Evolutionary conservation across 2,329 filamentous ascomycete species (phyloP), one percentile per base, ranked within the genome.

Genomic region (Epichloe typhina): DNA sequence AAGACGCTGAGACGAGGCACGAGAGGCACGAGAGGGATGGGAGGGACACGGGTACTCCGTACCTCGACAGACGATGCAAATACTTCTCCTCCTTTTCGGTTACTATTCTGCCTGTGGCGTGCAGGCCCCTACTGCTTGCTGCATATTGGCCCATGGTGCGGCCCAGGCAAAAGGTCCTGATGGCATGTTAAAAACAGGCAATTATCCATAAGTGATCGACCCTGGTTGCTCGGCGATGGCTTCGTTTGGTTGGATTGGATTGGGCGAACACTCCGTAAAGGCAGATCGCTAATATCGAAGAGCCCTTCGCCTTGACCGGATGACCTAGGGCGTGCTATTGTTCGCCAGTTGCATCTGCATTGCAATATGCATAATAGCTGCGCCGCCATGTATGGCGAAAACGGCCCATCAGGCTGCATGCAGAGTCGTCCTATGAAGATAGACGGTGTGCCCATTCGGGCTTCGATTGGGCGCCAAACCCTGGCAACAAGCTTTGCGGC

Each of bases 321-420:
- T 21, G 38, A 31, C 19, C 50, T 40, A n/a, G 31, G 13, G 19
- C 40, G 19, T 38, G 36, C 41, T 43, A 47, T 58, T 50, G 47
- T 52, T 51, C 26, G 46, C 46, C 40, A 31, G 33, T 40, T 47
- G 19, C 36, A 47, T 59, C 50, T 54, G 56, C 56, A 36, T 42
- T 9, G 23, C 39, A 41, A 36, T 21, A 54, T 56, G 37, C 41
- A 44, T 44, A 46, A 41, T 41, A 46, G 64, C 66, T 71, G 70
- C 70, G 69, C 69, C 69, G 68, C 70, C 62, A 66, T 70, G 65
- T 65, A 44, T 59, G 65, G 63, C 66, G 66, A 58, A 55, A 59
- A 57, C 50, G 54, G 54, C 55, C 57, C 58, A 56, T 56, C 51
- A 46, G 55, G 56, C 57, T 65, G 64, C 61, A 65, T 64, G 55